Conservation (phyloP, 2,329 filamentous ascomycete genomes). For the Ophiostoma sp. region DNA sequence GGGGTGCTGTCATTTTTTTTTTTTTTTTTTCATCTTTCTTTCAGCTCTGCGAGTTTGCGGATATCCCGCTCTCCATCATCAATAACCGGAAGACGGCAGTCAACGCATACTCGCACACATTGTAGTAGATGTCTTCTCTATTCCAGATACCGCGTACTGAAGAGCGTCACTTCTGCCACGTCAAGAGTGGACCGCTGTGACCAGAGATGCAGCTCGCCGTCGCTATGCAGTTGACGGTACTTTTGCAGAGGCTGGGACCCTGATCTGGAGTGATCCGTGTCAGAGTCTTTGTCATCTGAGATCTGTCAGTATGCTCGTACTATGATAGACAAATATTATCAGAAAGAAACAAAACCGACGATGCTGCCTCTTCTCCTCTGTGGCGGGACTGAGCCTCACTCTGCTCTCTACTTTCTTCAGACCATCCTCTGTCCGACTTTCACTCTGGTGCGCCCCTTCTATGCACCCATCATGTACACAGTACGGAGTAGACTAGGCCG, state of each 20-base stretch:
- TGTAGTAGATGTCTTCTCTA: not conserved
- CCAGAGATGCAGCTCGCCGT: not conserved
- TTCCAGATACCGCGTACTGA: no score
- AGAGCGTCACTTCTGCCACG: not conserved
- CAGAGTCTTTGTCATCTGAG: no score
- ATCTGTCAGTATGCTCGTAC: no score
- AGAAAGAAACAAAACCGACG: no score
- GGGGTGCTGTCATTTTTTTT: no score
- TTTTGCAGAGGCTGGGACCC: constrained; percentile 1
- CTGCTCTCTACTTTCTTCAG: not conserved
- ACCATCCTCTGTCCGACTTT: no score
- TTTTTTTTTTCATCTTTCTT: not conserved
- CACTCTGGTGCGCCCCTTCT: not conserved
- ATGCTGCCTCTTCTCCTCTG: not conserved
- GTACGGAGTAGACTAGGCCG: not conserved
- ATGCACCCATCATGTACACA: not conserved
- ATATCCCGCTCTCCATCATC: not conserved
- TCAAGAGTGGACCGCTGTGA: not conserved
- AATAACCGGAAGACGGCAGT: not conserved
- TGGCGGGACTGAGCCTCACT: not conserved
- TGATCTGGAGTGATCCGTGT: not conserved
- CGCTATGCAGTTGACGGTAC: not conserved
- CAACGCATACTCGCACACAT: not conserved
- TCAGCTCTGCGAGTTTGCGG: not conserved
- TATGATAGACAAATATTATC: no score